These are phyloP conservation scores for Brassica carinata DNA, from an alignment of 345 rosid species.

Conservation along the genomic window DNA sequence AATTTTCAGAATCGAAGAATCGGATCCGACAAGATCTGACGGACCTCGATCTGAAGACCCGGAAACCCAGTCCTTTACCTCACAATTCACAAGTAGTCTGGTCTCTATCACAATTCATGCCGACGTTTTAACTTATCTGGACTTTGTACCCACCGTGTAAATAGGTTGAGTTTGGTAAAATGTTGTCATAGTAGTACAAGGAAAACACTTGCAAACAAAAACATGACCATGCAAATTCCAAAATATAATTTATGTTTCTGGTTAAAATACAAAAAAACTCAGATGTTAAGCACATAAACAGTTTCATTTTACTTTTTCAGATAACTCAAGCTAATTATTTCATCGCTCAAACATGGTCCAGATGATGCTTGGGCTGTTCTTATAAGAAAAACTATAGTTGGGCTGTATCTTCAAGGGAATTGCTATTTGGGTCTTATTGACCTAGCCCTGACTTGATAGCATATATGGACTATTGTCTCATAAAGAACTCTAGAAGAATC, in stretches of 20 bases:
- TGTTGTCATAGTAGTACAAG: not conserved
- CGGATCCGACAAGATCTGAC: no score
- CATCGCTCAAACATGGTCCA: not conserved
- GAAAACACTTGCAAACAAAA: not conserved
- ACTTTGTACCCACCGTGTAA: not conserved
- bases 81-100: constrained; percentile 14
- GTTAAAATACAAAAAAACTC: not conserved
- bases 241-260: not conserved
- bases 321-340: not conserved
- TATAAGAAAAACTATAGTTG: not conserved
- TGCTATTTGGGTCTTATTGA: not conserved
- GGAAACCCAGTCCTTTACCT: not conserved
- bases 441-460: not conserved
- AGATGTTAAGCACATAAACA: not conserved
- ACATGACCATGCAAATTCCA: not conserved
- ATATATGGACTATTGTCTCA: not conserved
- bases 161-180: not conserved
- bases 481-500: not conserved
- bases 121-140: not conserved
- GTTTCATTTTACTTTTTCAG: no score
- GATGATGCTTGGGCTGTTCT: not conserved
- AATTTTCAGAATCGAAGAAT: no score
- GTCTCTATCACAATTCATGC: constrained; percentile 27
- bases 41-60: no score
- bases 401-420: not conserved